phyloP scores from a whole-genome alignment of 2,329 filamentous ascomycete species.

The Cladosporium austrohemisphaericum region DNA sequence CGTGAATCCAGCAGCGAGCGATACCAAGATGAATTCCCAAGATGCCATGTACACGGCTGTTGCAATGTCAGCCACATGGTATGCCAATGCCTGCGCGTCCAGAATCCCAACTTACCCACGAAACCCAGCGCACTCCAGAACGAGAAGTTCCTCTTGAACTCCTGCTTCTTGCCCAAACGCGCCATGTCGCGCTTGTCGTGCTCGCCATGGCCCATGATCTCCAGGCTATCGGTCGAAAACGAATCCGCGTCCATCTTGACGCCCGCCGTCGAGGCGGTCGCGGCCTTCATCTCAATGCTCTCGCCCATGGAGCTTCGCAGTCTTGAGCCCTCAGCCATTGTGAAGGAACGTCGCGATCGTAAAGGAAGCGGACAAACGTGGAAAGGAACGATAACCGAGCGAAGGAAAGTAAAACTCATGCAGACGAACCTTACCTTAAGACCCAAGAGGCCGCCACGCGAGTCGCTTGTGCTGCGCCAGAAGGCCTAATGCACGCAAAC shows the following conservation, averaged over 20 bases:
- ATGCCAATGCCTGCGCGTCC: neutral
- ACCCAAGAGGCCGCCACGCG: conserved; percentile 11
- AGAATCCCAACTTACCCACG: conserved; percentile 20
- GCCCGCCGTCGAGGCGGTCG: neutral
- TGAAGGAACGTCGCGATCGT: neutral
- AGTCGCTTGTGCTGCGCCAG: conserved; percentile 7
- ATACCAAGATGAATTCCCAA: conserved; percentile 32
- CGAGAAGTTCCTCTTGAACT: conserved; percentile 28
- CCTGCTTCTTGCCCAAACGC: conserved; percentile 29
- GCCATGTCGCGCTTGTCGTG: conserved; percentile 25
- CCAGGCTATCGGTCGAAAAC: neutral
- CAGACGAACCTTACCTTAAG: conserved; percentile 5
- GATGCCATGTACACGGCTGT: conserved; percentile 28
- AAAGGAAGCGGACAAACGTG: neutral
- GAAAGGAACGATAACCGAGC: neutral
- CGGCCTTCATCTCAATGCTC: conserved; percentile 8
- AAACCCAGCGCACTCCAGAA: conserved; percentile 30
- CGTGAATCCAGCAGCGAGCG: conserved; percentile 28
- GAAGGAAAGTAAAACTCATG: neutral
- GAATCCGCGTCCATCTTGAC: neutral
- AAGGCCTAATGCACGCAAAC: conserved; percentile 8
- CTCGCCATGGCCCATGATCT: conserved; percentile 6
- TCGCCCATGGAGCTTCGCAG: neutral
- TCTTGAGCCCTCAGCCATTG: conserved; percentile 9
- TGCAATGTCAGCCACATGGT: neutral